Conservation (phyloP, 139 green algal species). For the Auxenochlorella pyrenoidosa region DNA sequence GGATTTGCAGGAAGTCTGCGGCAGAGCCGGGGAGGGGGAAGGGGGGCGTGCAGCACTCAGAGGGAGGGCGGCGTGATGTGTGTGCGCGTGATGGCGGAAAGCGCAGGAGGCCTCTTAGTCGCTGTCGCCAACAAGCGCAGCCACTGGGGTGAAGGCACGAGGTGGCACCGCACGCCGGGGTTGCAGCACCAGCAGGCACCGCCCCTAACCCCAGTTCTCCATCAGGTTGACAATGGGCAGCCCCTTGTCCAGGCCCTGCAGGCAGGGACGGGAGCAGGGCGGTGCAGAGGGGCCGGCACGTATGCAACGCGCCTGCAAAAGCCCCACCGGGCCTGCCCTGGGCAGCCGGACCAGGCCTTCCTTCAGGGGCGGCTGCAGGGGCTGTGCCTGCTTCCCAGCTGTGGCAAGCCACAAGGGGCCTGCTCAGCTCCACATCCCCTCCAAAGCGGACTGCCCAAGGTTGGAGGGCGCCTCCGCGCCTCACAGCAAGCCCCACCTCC, state of each 20-base stretch:
- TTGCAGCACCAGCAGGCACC: not conserved
- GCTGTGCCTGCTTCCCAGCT: not conserved
- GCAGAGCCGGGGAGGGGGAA: not conserved
- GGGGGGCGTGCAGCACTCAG: too few species aligned
- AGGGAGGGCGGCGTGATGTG: not conserved
- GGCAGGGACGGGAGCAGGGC: not conserved
- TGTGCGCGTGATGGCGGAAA: too few species aligned
- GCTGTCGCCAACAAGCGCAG: not conserved
- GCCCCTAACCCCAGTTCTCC: constrained; percentile 76
- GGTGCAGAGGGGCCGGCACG: not conserved
- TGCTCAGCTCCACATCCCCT: too few species aligned
- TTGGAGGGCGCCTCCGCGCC: too few species aligned
- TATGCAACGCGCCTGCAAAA: not conserved
- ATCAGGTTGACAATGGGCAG: constrained; percentile 82
- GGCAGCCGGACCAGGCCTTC: too few species aligned
- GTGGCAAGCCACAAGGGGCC: too few species aligned
- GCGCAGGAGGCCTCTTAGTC: too few species aligned
- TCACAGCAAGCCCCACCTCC: too few species aligned
- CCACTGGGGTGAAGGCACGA: not conserved
- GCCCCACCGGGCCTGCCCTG: too few species aligned
- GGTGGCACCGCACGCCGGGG: too few species aligned
- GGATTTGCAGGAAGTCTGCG: constrained; percentile 35
- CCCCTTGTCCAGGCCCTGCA: constrained; percentile 82
- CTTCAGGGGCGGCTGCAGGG: too few species aligned
- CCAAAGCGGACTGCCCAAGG: too few species aligned